Percentiles rank a stretch among this genome's conserved stretches.
These are phyloP conservation scores for Tolypocladium pustulatum DNA, from an alignment of 2,329 filamentous ascomycete species.

Conservation along the genomic window DNA sequence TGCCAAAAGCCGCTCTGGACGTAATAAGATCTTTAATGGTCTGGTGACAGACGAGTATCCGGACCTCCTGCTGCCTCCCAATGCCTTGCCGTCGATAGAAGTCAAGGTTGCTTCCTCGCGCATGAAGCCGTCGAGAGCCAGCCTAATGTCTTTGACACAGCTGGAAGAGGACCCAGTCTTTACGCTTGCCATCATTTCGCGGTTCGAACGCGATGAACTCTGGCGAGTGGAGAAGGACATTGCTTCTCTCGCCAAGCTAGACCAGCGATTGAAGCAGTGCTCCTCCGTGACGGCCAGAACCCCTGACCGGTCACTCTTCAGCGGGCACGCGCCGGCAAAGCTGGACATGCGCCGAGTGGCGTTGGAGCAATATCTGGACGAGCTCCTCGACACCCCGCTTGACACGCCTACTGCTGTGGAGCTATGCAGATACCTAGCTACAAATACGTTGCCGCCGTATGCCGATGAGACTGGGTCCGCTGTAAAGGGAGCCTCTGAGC, in stretches of 20 bases:
- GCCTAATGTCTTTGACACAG: constrained; percentile 67
- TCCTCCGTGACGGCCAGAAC: constrained; percentile 63
- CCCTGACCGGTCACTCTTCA: constrained; percentile 80
- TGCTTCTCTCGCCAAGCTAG: constrained; percentile 67
- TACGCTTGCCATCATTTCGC: constrained; percentile 74
- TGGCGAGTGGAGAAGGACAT: constrained; percentile 95
- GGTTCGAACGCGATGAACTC: constrained; percentile 65
- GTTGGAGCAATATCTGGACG: constrained; percentile 77
- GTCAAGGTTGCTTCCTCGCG: constrained; percentile 87
- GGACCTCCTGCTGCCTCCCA: constrained; percentile 74
- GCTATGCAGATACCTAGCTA: constrained; percentile 80
- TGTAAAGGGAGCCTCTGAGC: constrained; percentile 12
- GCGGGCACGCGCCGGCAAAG: constrained; percentile 84
- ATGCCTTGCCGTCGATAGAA: constrained; percentile 75
- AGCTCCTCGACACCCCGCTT: constrained; percentile 71
- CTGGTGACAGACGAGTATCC: constrained; percentile 80
- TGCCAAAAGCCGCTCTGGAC: constrained; percentile 21
- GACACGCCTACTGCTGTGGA: constrained; percentile 67
- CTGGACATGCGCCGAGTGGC: constrained; percentile 77
- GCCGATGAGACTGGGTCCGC: constrained; percentile 39
- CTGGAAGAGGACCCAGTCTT: constrained; percentile 91
- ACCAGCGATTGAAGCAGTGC: constrained; percentile 68
- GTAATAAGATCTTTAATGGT: constrained; percentile 57
- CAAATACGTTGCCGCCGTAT: constrained; percentile 51
- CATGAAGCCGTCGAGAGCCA: constrained; percentile 84